A percentile compares a stretch with the other conserved stretches of the same genome.
phyloP scores from a whole-genome alignment of 2,329 filamentous ascomycete genomes.

The Fusarium anguioides region DNA sequence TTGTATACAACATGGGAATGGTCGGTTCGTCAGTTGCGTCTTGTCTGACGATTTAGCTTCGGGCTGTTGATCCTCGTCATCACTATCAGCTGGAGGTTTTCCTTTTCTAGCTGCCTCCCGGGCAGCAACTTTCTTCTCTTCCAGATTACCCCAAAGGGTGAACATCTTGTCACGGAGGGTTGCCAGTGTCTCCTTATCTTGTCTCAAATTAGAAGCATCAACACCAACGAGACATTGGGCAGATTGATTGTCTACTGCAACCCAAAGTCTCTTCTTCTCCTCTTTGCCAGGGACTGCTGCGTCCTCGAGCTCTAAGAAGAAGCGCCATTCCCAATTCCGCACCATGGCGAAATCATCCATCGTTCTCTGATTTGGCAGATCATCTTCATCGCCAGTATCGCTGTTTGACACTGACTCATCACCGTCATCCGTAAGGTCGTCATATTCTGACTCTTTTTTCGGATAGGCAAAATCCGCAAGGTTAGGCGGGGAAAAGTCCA shows the following conservation, averaged over 20 bases:
- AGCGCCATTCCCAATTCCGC: constrained; percentile 82
- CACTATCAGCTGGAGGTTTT: constrained; percentile 55
- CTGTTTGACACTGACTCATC: constrained; percentile 30
- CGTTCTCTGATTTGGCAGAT: constrained; percentile 28
- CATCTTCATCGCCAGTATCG: constrained; percentile 23
- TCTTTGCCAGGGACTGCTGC: constrained; percentile 52
- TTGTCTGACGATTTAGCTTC: constrained; percentile 1
- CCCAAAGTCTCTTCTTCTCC: constrained; percentile 67
- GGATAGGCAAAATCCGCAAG: constrained; percentile 76
- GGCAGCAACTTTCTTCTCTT: constrained; percentile 63
- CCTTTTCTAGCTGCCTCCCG: constrained; percentile 43
- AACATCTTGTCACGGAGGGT: constrained; percentile 77
- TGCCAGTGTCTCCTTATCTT: constrained; percentile 60
- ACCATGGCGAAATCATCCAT: constrained; percentile 42
- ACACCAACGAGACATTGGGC: constrained; percentile 61
- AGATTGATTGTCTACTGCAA: constrained; percentile 71
- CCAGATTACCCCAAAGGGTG: constrained; percentile 85
- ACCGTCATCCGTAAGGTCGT: constrained; percentile 59
- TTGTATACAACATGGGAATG: constrained; percentile 76
- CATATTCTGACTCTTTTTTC: constrained; percentile 57
- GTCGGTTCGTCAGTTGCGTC: constrained; percentile 59
- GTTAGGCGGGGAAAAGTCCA: constrained; percentile 79
- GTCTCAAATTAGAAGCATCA: constrained; percentile 66
- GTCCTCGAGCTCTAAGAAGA: constrained; percentile 82
- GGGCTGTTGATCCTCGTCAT: constrained; percentile 43